A percentile compares a stretch with the other conserved stretches of the same genome.
These are phyloP conservation scores for Colletotrichum sp. DNA, from an alignment of 2,329 filamentous ascomycete species.

Conservation along the genomic window DNA sequence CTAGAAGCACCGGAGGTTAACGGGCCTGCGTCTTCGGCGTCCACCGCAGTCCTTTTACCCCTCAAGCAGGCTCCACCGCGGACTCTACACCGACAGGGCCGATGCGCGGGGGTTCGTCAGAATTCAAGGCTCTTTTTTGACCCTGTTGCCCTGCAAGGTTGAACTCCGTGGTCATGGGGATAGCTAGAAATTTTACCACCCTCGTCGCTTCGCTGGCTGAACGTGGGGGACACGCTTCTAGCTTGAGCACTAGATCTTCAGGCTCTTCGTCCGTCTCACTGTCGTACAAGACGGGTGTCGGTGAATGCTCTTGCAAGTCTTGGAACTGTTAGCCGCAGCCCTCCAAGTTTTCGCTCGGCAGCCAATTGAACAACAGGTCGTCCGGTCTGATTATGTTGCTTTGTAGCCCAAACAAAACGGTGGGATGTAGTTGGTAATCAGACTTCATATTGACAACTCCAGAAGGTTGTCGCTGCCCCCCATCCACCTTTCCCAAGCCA, in stretches of 20 bases:
- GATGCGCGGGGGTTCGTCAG: conserved; percentile 15
- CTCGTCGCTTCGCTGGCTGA: background rate
- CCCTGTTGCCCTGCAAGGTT: background rate
- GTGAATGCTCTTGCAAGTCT: background rate
- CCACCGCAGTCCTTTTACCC: conserved; percentile 3
- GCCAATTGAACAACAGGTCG: background rate
- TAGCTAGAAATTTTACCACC: background rate
- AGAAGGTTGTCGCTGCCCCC: conserved; percentile 4
- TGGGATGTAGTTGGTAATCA: conserved; percentile 13
- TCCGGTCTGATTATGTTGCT: background rate
- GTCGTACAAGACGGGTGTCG: background rate
- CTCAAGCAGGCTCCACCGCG: conserved; percentile 11
- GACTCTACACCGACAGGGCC: conserved; percentile 13
- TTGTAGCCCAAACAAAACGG: background rate
- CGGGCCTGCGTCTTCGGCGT: conserved; percentile 8
- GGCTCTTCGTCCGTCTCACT: background rate
- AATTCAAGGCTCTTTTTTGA: background rate
- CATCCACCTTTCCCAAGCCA: conserved; percentile 4
- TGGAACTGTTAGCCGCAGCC: background rate
- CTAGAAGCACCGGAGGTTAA: background rate
- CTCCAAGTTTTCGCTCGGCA: background rate
- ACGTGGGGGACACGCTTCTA: background rate
- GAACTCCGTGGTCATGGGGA: conserved; percentile 8
- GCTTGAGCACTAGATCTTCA: background rate
- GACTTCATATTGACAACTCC: background rate